Conservation (phyloP, 495 filamentous ascomycete genomes). For the Lineolata rhizophorae region DNA sequence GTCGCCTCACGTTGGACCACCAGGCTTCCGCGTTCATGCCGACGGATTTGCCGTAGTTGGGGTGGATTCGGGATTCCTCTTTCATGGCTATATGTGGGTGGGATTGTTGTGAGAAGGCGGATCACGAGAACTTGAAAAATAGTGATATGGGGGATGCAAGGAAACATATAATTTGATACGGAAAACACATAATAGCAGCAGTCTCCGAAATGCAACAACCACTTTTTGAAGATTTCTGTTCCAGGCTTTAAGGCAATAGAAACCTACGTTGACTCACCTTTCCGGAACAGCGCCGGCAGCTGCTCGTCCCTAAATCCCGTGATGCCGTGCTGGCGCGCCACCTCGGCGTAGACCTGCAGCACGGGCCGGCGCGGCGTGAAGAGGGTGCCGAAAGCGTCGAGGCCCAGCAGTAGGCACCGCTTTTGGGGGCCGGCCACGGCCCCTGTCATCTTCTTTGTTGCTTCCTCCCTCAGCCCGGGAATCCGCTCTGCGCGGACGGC, state of each 20-base stretch:
- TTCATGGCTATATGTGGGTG: conserved; percentile 34
- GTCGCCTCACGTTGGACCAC: conserved; percentile 37
- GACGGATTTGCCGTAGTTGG: conserved; percentile 44
- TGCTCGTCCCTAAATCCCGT: conserved; percentile 14
- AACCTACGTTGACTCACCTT: conserved; percentile 2
- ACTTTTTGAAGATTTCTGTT: not conserved
- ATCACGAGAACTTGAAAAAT: too few species aligned
- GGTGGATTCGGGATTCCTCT: conserved; percentile 23
- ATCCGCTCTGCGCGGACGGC: too few species aligned
- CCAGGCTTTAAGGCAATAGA: not conserved
- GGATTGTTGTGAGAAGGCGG: too few species aligned
- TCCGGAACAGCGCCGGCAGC: conserved; percentile 20
- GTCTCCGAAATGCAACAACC: not conserved
- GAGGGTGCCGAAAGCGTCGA: conserved; percentile 63
- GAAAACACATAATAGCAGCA: not conserved
- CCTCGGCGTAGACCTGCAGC: conserved; percentile 35
- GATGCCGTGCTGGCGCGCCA: conserved; percentile 36
- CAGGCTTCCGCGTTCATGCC: conserved; percentile 36
- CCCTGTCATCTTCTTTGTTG: too few species aligned
- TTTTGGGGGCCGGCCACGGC: too few species aligned
- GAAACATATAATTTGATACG: too few species aligned
- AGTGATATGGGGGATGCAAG: too few species aligned
- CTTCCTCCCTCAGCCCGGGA: too few species aligned
- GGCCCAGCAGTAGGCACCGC: conserved; percentile 35
- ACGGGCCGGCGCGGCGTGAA: conserved; percentile 40